phyloP scores from a whole-genome alignment of 345 rosid species.

The Salix udensis region DNA sequence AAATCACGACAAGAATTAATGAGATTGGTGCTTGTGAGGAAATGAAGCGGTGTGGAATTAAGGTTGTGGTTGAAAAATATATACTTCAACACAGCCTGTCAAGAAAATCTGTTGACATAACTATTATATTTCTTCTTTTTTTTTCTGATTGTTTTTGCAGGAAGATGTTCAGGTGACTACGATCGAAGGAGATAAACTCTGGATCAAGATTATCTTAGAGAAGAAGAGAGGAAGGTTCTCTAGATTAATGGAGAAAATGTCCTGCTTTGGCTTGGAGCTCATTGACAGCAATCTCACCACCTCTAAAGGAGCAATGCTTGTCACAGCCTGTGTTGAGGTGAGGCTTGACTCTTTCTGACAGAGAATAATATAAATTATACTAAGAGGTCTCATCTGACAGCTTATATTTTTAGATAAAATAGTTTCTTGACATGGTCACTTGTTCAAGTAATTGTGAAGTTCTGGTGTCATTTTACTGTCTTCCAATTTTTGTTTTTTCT shows the following conservation, averaged over 20 bases:
- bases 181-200: constrained; percentile 48
- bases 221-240: constrained; percentile 58
- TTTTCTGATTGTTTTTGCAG: constrained; percentile 20
- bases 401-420: no score
- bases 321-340: constrained; percentile 56
- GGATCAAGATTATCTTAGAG: constrained; percentile 64
- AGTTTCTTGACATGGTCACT: no score
- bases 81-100: not conserved
- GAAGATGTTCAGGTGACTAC: constrained; percentile 55
- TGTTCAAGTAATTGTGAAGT: not conserved
- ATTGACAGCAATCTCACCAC: constrained; percentile 54
- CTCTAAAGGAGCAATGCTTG: constrained; percentile 48
- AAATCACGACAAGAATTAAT: constrained; percentile 7
- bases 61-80: constrained; percentile 35
- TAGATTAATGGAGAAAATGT: constrained; percentile 53
- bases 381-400: rapidly evolving
- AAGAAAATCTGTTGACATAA: not conserved
- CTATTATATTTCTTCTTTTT: not conserved
- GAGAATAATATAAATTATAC: no score
- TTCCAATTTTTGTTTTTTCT: not conserved
- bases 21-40: constrained; percentile 38
- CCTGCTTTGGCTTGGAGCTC: constrained; percentile 49
- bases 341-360: not conserved
- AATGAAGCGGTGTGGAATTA: constrained; percentile 39
- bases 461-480: not conserved